Evolutionary conservation across 2,329 filamentous ascomycete genomes (phyloP), one percentile per base, ranked within the genome.

Genomic region (Aspergillus sp.): DNA sequence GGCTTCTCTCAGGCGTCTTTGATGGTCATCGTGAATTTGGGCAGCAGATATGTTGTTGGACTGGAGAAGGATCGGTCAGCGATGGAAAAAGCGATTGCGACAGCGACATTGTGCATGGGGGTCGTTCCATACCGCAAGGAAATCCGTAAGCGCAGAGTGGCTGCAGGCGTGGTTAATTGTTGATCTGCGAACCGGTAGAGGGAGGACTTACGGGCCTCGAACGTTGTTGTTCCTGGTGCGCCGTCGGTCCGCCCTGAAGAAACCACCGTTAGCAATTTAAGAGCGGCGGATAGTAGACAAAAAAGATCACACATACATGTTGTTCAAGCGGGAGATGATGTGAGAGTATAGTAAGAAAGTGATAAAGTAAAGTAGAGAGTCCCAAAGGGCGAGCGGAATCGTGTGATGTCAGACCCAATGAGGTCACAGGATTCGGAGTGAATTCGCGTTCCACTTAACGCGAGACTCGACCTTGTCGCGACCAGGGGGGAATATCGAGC

Each of bases 81-180:
- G 29, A 22, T 42, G 45, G 4, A 49, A 14, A 47, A 29, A 22
- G n/a, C 11, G 24, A n/a, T n/a, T 24, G 32, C 11, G 18, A 47
- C 46, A 49, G 4, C 2, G 14, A 36, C 12, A 36, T 42, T 14
- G 16, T 36, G 10, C 29, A 49, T 47, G 14, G 11, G 47, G 36
- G 18, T 42, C 2, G 22, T 9, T 36, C 49, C 82, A 71, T 76
- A 85, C 85, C 52, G 87, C 87, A 56, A 89, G 77, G 67, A 89
- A 90, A 69, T 89, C 86, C 6, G 87, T 90, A 68, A 90, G 76
- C 12, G 87, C 87, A 59, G 86, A 89, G 65, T 87, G 87, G 31
- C 81, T 83, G 58, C 9, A 14, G 24, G 46, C 18, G 16, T 46
- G 18, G 53, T 71, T 53, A 71, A 65, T 63, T 16, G 26, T 18